These are phyloP conservation scores for Lactarius trivialis DNA, from an alignment of 768 basidiomycete genomes.

Conservation along the genomic window DNA sequence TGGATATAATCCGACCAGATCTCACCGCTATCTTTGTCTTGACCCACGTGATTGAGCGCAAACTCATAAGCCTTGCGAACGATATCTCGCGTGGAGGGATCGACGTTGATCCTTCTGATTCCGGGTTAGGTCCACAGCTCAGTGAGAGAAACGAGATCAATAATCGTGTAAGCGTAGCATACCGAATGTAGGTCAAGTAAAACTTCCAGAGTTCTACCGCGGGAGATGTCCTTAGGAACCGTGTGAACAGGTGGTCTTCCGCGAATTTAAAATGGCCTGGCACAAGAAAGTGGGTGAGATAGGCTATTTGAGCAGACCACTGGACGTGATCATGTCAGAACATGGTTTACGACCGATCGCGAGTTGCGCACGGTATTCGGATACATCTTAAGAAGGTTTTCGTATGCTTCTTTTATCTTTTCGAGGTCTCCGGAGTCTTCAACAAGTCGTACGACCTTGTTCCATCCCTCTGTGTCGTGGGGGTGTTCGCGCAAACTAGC, in stretches of 20 bases:
- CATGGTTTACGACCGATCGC: constrained; percentile 26
- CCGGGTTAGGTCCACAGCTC: constrained; percentile 14
- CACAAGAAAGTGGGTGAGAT: constrained; percentile 70
- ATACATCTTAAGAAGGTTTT: constrained; percentile 74
- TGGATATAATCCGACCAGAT: constrained; percentile 95
- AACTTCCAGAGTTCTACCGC: constrained; percentile 89
- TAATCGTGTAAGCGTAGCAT: constrained; percentile 15
- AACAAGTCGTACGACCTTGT: constrained; percentile 69
- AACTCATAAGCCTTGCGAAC: constrained; percentile 91
- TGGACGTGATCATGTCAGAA: constrained; percentile 31
- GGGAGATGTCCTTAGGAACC: constrained; percentile 77
- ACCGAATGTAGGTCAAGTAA: constrained; percentile 89
- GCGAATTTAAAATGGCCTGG: constrained; percentile 65
- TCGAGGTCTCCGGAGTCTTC: constrained; percentile 73
- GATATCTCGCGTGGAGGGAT: constrained; percentile 61
- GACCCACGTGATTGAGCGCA: constrained; percentile 81
- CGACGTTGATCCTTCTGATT: constrained; percentile 60
- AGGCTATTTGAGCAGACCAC: constrained; percentile 80
- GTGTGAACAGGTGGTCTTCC: constrained; percentile 75
- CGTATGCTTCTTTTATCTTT: constrained; percentile 75
- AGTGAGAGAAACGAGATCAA: constrained; percentile 7
- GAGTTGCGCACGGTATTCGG: constrained; percentile 80
- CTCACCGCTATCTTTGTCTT: constrained; percentile 85
- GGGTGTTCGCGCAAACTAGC: constrained; percentile 59
- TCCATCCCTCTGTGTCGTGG: constrained; percentile 72